Evolutionary conservation across 176 grass and related monocot species (phyloP), one percentile per base, ranked within the genome.

Genomic region (Elaeis guineensis): DNA sequence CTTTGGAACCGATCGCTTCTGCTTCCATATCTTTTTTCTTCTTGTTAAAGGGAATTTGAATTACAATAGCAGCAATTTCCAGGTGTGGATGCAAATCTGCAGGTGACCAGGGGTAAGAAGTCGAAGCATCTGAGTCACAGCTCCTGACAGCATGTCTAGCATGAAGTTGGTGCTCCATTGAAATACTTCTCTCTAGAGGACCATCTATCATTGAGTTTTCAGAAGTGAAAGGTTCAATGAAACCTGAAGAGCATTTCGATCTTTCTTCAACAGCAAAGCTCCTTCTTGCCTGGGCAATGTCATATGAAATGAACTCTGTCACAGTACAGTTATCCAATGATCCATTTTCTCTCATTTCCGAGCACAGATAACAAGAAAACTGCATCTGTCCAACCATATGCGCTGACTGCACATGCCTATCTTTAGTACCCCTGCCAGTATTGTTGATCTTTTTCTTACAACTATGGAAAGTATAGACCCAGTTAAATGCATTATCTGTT

Each of bases 341-440:
- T 76, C 81, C 84, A 65, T 83, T 72, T 58, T 89, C 78, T 61
- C 28, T 69, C 66, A 82, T 74, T 66, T 88, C 82, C 35, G 87
- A 91, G 62, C 78, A 97, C 35, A 91, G 59, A 91, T 91, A 91
- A 35, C 77, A 97, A 30, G 84, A 97, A 8, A 91, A 81, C 16
- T 97, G 87, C 93, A 97, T 97, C 69, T 97, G 93, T n/a, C 84
- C 93, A 30, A 97, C 66, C 79, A 89, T 83, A 50, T 84, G 87
- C 67, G 75, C 67, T 39, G 72, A 63, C 75, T 62, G 66, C n/a
- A 50, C 81, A 64, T 67, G 75, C 44, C 59, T 82, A 48, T 85
- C 71, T 62, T 84, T 83, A 21, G 71, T 75, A 69, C 58, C 70
- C 74, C 77, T 82, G 80, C 79, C 69, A 55, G 67, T 72, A 3